Conservation (phyloP, 305 asterid species). For the Fraxinus sp. region DNA sequence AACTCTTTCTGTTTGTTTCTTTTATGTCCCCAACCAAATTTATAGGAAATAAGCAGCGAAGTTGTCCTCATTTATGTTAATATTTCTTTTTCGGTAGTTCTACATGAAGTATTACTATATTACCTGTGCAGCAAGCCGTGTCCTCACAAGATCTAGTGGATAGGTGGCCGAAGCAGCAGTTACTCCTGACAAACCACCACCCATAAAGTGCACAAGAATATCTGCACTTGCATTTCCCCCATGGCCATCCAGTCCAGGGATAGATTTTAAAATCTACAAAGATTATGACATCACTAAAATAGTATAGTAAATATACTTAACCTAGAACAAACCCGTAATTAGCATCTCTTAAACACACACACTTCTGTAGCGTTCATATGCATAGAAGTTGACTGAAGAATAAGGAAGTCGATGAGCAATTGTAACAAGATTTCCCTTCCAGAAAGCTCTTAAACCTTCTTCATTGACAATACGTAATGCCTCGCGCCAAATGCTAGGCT, state of each 20-base stretch:
- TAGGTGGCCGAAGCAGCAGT: slow-evolving; percentile 93
- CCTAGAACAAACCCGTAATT: neutral
- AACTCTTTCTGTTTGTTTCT: neutral
- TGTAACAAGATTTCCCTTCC: slow-evolving; percentile 98
- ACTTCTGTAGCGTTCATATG: slow-evolving; percentile 74
- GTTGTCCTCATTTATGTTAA: neutral
- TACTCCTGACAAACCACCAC: slow-evolving; percentile 93
- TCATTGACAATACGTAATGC: slow-evolving; percentile 72
- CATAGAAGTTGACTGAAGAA: slow-evolving; percentile 79
- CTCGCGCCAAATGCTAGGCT: slow-evolving; percentile 75
- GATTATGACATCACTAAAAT: slow-evolving; percentile 5
- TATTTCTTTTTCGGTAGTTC: neutral
- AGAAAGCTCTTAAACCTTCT: slow-evolving; percentile 92
- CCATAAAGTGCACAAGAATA: slow-evolving; percentile 65
- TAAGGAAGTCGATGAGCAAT: slow-evolving; percentile 92
- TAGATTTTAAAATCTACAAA: slow-evolving; percentile 62
- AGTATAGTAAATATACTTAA: neutral
- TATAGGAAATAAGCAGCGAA: neutral
- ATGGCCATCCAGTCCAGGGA: slow-evolving; percentile 57
- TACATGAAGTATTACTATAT: neutral
- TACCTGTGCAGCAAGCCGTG: slow-evolving; percentile 95
- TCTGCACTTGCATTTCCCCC: slow-evolving; percentile 45
- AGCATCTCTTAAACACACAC: slow-evolving; percentile 44
- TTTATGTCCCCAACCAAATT: neutral
- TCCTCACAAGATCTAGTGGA: slow-evolving; percentile 92